Conservation (phyloP, 2,329 filamentous ascomycete species). For the Rugonectria rugulosa region DNA sequence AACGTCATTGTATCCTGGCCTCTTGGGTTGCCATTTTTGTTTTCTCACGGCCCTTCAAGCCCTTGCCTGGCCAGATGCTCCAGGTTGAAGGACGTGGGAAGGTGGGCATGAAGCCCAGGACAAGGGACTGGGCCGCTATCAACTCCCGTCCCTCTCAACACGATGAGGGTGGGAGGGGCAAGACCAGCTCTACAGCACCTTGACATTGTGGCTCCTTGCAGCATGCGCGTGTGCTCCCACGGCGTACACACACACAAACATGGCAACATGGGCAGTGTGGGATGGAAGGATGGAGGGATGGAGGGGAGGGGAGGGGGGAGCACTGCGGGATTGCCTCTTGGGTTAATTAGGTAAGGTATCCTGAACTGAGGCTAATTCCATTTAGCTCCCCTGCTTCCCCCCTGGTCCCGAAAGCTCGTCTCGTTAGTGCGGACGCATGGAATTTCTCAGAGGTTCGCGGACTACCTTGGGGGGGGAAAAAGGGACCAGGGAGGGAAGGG, state of each 20-base stretch:
- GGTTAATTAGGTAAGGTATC: constrained; percentile 3
- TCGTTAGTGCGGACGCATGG: constrained; percentile 12
- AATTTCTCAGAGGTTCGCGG: constrained; percentile 6
- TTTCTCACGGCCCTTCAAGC: too few relatives aligned
- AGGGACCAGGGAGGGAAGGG: too few relatives aligned
- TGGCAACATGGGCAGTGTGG: background rate
- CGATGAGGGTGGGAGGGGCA: background rate
- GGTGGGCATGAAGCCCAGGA: background rate
- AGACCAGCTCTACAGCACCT: background rate
- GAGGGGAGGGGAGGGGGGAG: background rate
- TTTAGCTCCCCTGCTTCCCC: constrained; percentile 7
- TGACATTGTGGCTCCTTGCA: too few relatives aligned
- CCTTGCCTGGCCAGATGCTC: too few relatives aligned
- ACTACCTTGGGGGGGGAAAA: too few relatives aligned
- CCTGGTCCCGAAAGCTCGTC: constrained; percentile 2
- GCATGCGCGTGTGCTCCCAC: too few relatives aligned
- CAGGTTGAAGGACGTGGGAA: background rate
- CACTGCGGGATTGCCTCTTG: background rate
- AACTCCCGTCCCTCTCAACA: constrained; percentile 9
- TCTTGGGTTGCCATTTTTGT: background rate
- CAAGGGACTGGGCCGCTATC: constrained; percentile 10
- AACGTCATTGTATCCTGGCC: background rate
- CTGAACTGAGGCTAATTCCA: background rate
- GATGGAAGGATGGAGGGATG: background rate
- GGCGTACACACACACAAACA: background rate